These are phyloP conservation scores for Talaromyces rugulosus DNA, from an alignment of 2,329 filamentous ascomycete species.

Conservation along the genomic window DNA sequence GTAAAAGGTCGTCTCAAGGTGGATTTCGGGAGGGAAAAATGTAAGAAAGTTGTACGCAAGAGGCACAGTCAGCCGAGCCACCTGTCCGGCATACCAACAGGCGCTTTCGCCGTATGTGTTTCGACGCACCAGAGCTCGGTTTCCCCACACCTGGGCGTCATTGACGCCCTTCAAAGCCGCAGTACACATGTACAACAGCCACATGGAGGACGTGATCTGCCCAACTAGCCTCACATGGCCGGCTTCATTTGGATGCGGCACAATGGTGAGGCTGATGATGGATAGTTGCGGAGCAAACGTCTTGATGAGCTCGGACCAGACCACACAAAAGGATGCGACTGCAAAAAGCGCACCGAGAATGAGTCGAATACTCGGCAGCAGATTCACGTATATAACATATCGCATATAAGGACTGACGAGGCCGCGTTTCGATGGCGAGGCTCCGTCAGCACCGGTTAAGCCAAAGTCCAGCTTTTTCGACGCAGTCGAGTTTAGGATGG, in stretches of 20 bases:
- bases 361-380: constrained; percentile 66
- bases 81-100: constrained; percentile 92
- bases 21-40: constrained; percentile 70
- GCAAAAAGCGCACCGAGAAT: constrained; percentile 64
- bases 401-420: constrained; percentile 77
- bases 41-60: constrained; percentile 96
- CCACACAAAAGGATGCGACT: constrained; percentile 72
- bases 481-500: constrained; percentile 75
- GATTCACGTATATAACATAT: constrained; percentile 69
- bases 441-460: constrained; percentile 45
- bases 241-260: constrained; percentile 66
- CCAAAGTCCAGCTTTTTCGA: constrained; percentile 78
- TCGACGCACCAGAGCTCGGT: constrained; percentile 79
- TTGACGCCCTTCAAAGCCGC: constrained; percentile 83
- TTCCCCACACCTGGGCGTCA: constrained; percentile 96
- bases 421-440: constrained; percentile 50
- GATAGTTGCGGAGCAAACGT: constrained; percentile 73
- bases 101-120: constrained; percentile 92
- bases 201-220: constrained; percentile 76
- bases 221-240: constrained; percentile 80
- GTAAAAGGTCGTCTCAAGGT: constrained; percentile 78
- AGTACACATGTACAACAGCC: constrained; percentile 95
- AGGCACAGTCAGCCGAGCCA: constrained; percentile 87
- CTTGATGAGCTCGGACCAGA: constrained; percentile 93
- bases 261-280: constrained; percentile 56